Conservation (phyloP, 176 grass and related monocot species). For the Panicum miliaceum region DNA sequence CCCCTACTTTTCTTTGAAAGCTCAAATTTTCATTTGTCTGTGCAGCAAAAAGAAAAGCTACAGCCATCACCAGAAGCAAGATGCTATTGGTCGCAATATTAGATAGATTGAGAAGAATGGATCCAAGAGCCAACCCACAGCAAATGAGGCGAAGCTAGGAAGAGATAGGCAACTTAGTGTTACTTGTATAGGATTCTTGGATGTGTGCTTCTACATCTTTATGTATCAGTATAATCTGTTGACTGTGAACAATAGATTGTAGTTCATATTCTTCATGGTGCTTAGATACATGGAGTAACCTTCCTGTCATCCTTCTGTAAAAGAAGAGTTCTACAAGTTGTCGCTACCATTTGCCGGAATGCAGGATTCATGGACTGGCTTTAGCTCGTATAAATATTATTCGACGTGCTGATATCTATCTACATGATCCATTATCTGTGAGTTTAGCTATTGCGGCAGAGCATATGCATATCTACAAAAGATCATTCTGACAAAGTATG, state of each 20-base stretch:
- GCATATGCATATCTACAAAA: too few relatives aligned
- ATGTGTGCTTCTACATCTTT: conserved; percentile 31
- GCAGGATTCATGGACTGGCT: too few relatives aligned
- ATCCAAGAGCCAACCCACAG: conserved; percentile 49
- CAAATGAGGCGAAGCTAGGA: conserved; percentile 35
- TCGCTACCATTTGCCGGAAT: too few relatives aligned
- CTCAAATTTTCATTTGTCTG: conserved; percentile 20
- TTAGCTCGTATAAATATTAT: too few relatives aligned
- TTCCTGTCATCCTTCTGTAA: too few relatives aligned
- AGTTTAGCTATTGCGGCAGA: too few relatives aligned
- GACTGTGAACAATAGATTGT: conserved; percentile 38
- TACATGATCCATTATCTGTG: too few relatives aligned
- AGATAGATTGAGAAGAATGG: conserved; percentile 53
- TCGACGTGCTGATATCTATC: too few relatives aligned
- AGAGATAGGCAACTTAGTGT: conserved; percentile 38
- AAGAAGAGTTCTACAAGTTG: too few relatives aligned
- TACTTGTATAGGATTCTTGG: conserved; percentile 22
- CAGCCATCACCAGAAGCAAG: conserved; percentile 58
- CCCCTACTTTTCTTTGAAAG: not conserved
- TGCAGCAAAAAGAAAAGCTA: conserved; percentile 86
- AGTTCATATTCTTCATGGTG: not conserved
- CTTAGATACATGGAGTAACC: conserved; percentile 19
- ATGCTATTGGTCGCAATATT: conserved; percentile 50
- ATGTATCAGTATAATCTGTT: conserved; percentile 35
- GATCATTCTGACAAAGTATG: too few relatives aligned